phyloP scores from a whole-genome alignment of 495 filamentous ascomycete genomes.

The Melanomma pulvis-pyrius region DNA sequence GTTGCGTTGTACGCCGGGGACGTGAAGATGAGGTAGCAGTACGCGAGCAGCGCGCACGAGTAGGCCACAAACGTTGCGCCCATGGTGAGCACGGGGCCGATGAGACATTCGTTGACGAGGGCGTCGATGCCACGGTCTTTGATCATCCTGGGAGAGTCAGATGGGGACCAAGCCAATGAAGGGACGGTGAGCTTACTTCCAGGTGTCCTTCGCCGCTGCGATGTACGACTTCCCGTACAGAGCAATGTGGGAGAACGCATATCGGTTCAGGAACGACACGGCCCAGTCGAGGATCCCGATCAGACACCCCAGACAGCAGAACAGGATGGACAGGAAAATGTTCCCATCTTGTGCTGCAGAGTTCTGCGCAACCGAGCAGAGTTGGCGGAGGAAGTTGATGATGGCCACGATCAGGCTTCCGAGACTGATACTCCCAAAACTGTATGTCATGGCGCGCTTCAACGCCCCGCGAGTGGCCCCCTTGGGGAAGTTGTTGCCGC shows the following conservation, averaged over 20 bases:
- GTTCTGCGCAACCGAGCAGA: constrained; percentile 71
- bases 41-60: constrained; percentile 76
- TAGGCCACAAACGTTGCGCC: constrained; percentile 83
- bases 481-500: constrained; percentile 67
- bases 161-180: not conserved
- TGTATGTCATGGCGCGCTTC: constrained; percentile 78
- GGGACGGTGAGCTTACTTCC: constrained; percentile 53
- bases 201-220: constrained; percentile 82
- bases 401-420: constrained; percentile 85
- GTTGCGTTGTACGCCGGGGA: constrained; percentile 72
- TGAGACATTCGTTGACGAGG: constrained; percentile 85
- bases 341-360: constrained; percentile 68
- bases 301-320: constrained; percentile 73
- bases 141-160: constrained; percentile 62
- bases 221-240: constrained; percentile 88
- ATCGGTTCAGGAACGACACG: constrained; percentile 77
- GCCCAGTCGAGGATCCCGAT: constrained; percentile 83
- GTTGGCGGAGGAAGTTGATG: constrained; percentile 79
- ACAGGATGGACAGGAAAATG: constrained; percentile 64
- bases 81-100: constrained; percentile 88
- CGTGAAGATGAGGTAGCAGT: constrained; percentile 81
- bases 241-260: constrained; percentile 90
- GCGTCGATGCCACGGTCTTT: constrained; percentile 89
- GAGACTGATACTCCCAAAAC: constrained; percentile 86
- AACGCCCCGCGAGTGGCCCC: constrained; percentile 78